Conservation (phyloP, 371 early-diverging fungal genomes). For the Antonospora locustae region DNA sequence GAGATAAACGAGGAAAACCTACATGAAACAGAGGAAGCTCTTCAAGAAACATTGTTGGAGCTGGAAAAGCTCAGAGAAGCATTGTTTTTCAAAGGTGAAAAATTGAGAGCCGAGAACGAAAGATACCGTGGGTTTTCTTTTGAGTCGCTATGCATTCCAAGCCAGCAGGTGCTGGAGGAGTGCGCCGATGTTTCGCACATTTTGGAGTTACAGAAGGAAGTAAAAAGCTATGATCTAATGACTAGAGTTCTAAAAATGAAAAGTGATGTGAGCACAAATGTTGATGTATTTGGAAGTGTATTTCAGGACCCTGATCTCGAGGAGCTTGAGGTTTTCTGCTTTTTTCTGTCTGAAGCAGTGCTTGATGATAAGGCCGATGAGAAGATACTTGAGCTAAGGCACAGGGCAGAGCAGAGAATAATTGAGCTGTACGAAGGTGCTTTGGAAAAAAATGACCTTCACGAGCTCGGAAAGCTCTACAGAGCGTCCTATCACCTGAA, state of each 20-base stretch:
- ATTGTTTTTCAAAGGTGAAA: constrained; percentile 42
- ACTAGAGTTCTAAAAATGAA: constrained; percentile 28
- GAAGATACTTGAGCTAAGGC: constrained; percentile 11
- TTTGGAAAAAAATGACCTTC: constrained; percentile 14
- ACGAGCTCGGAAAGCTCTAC: too few species aligned
- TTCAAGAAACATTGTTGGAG: constrained; percentile 19
- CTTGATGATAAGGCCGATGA: not conserved
- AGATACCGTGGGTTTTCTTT: too few species aligned
- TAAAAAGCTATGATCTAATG: constrained; percentile 29
- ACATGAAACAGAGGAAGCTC: not conserved
- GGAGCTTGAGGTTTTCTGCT: constrained; percentile 34
- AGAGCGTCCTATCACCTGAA: too few species aligned
- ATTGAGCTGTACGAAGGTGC: constrained; percentile 26
- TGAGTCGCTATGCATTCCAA: too few species aligned
- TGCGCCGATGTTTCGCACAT: constrained; percentile 3
- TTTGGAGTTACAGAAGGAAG: constrained; percentile 6
- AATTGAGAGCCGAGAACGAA: too few species aligned
- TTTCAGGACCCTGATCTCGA: constrained; percentile 24
- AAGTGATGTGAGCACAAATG: too few species aligned
- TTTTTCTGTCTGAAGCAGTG: constrained; percentile 7
- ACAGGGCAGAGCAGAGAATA: not conserved
- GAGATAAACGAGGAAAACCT: constrained; percentile 9
- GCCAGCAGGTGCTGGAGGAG: constrained; percentile 2
- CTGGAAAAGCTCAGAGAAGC: constrained; percentile 34
- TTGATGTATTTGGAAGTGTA: constrained; percentile 23